Conservation (phyloP, 2,329 filamentous ascomycete species). For the Pseudogymnoascus sp. region DNA sequence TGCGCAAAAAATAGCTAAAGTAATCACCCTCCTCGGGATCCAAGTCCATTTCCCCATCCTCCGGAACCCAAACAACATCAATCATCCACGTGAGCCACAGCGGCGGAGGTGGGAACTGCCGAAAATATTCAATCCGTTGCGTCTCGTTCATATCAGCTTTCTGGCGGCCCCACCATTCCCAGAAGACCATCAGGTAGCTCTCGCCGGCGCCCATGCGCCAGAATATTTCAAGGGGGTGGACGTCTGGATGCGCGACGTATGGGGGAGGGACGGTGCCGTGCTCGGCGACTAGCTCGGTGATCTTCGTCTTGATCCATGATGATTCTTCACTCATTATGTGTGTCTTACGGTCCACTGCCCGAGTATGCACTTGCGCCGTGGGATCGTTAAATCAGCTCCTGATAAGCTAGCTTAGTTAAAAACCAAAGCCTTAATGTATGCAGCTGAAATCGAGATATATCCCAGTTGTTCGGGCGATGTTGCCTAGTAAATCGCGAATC, state of each 20-base stretch:
- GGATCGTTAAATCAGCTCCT: too few relatives aligned
- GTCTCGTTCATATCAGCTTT: neutral
- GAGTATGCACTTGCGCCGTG: too few relatives aligned
- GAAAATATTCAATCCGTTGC: neutral
- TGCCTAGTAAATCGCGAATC: neutral
- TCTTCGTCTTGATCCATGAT: neutral
- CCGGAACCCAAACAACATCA: neutral
- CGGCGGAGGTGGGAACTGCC: neutral
- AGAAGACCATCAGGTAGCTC: neutral
- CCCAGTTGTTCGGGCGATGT: neutral
- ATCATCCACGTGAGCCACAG: neutral
- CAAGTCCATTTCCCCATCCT: neutral
- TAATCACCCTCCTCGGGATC: neutral
- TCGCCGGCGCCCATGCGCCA: neutral
- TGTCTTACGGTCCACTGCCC: too few relatives aligned
- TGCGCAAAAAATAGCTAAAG: neutral
- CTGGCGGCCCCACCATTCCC: neutral
- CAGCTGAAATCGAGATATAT: neutral
- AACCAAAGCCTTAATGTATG: neutral
- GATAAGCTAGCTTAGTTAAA: neutral
- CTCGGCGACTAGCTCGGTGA: neutral
- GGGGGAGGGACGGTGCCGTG: neutral
- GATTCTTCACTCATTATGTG: neutral
- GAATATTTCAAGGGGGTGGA: neutral
- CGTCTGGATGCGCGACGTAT: neutral